Percentiles rank a stretch among this genome's conserved stretches.
Conservation (phyloP, 2,329 filamentous ascomycete genomes). For the Phoma sp. region DNA sequence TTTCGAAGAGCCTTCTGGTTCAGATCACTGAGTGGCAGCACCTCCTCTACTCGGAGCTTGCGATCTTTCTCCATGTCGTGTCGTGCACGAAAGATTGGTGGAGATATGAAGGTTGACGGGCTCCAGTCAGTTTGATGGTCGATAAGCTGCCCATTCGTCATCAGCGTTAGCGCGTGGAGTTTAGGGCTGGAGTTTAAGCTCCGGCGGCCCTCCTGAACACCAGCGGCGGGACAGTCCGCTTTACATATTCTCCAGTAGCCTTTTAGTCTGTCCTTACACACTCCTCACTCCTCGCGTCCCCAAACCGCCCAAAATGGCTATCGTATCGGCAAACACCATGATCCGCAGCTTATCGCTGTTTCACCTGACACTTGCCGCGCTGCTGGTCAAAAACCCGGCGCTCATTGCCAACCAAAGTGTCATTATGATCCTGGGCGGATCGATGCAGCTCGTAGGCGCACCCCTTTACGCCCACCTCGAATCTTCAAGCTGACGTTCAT, state of each 20-base stretch:
- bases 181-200: conserved; percentile 23
- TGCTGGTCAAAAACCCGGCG: conserved; percentile 77
- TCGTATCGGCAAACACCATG: conserved; percentile 80
- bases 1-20: not conserved
- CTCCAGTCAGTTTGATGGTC: not conserved
- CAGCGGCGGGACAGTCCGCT: not conserved
- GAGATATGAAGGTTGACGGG: not conserved
- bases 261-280: too few relatives aligned
- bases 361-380: conserved; percentile 82
- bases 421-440: conserved; percentile 81
- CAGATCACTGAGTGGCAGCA: not conserved
- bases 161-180: conserved; percentile 16
- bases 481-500: conserved; percentile 3
- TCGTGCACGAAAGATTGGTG: not conserved
- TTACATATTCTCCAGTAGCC: too few relatives aligned
- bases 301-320: conserved; percentile 65
- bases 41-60: not conserved
- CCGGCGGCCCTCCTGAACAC: conserved; percentile 5
- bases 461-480: not conserved
- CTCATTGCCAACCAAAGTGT: conserved; percentile 78
- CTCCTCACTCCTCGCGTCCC: not conserved
- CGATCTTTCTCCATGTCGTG: conserved; percentile 17
- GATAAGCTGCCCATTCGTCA: conserved; percentile 13
- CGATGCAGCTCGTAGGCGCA: conserved; percentile 74
- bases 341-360: conserved; percentile 83